These are phyloP conservation scores for Volvariella volvacea DNA, from an alignment of 1,284 basidiomycete genomes.

Conservation along the genomic window DNA sequence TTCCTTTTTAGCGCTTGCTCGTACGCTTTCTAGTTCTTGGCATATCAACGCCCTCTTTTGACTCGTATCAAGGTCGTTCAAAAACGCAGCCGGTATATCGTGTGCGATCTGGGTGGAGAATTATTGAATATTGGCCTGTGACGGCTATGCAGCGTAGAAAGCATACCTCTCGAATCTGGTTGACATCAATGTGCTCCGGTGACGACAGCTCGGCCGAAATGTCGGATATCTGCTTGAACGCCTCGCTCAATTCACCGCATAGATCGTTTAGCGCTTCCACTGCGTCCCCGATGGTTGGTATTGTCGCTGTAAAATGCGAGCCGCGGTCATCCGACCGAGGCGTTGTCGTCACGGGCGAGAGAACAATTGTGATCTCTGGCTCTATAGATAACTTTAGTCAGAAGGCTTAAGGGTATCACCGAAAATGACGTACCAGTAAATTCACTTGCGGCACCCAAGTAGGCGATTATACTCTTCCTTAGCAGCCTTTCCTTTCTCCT, in stretches of 20 bases:
- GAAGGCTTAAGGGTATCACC: background rate
- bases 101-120: slow-evolving; percentile 43
- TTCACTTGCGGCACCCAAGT: slow-evolving; percentile 62
- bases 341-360: slow-evolving; percentile 54
- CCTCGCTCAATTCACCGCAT: slow-evolving; percentile 50
- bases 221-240: slow-evolving; percentile 61
- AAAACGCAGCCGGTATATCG: slow-evolving; percentile 44
- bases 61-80: slow-evolving; percentile 59
- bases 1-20: slow-evolving; percentile 33
- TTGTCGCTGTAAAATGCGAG: slow-evolving; percentile 42
- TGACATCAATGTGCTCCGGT: slow-evolving; percentile 62
- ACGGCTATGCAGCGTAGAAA: background rate
- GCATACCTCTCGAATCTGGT: slow-evolving; percentile 66
- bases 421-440: slow-evolving; percentile 44
- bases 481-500: slow-evolving; percentile 47
- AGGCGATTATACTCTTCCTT: slow-evolving; percentile 54
- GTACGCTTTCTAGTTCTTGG: slow-evolving; percentile 50
- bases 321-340: slow-evolving; percentile 26
- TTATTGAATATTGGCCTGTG: too few species aligned
- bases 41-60: slow-evolving; percentile 62
- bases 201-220: slow-evolving; percentile 66
- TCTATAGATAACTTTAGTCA: slow-evolving; percentile 28
- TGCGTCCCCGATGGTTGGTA: slow-evolving; percentile 74
- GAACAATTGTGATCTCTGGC: slow-evolving; percentile 57
- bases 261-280: slow-evolving; percentile 64